These are phyloP conservation scores for Saccharomyces hybrid DNA, from an alignment of 1,139 yeast species.

Conservation along the genomic window DNA sequence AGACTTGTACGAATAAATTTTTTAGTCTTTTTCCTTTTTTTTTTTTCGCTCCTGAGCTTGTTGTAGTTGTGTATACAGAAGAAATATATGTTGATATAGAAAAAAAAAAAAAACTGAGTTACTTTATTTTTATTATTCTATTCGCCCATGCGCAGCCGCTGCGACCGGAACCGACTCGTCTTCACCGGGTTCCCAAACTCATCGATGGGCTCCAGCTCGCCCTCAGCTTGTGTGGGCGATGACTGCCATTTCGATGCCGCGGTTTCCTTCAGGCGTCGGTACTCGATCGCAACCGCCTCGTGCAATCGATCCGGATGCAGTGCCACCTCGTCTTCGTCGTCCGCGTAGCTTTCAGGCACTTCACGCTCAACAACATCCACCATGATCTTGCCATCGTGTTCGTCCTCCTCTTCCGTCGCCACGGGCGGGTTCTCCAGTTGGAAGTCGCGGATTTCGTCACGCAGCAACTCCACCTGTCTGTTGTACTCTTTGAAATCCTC, in stretches of 20 bases:
- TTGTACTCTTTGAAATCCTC: slow-evolving; percentile 52
- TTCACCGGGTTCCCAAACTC: slow-evolving; percentile 52
- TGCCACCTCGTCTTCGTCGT: slow-evolving; percentile 34
- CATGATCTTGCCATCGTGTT: slow-evolving; percentile 28
- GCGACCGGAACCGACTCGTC: slow-evolving; percentile 65
- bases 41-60: not conserved
- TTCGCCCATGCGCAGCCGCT: slow-evolving; percentile 30
- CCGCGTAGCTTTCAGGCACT: slow-evolving; percentile 30
- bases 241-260: slow-evolving; percentile 37
- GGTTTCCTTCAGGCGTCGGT: slow-evolving; percentile 50
- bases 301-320: slow-evolving; percentile 35
- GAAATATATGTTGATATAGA: not conserved
- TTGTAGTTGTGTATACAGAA: not conserved
- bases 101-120: not conserved
- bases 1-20: slow-evolving; percentile 37
- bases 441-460: slow-evolving; percentile 26
- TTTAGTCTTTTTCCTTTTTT: not conserved
- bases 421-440: slow-evolving; percentile 18
- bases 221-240: slow-evolving; percentile 34
- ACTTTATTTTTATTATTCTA: not conserved
- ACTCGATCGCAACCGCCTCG: slow-evolving; percentile 46
- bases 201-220: slow-evolving; percentile 61
- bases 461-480: slow-evolving; percentile 39
- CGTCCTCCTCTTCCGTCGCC: slow-evolving; percentile 23
- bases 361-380: slow-evolving; percentile 37